Base-by-base conservation (phyloP, 805 yeast genomes). In the Wickerhamomyces ciferrii region DNA sequence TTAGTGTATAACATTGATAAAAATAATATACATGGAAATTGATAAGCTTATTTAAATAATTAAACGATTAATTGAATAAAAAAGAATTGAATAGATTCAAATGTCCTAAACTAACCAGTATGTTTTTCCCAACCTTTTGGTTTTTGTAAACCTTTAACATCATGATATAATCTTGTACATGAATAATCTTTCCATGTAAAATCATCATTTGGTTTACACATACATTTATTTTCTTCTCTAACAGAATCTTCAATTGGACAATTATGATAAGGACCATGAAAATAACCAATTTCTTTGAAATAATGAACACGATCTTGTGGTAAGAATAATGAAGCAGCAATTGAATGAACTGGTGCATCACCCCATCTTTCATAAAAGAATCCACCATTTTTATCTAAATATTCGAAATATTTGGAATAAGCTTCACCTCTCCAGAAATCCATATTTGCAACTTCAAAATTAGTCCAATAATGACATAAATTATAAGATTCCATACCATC, bases 291-390 rank as follows among this genome's bases (percentile, higher is more conserved):
- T 59, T 88, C 96, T 49, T 79, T 84, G 62, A 90, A 90, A 74
- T 84, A 81, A 60, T 89, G 96, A 43, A 89, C 68, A 59, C 83
- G 71, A 50, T 78, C 81, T 62, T 76, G 79, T 45, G 85, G 80
- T 64, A 87, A 62, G 69, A 89, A 86, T 53, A 89, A 69, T 5
- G 94, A 71, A 19, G 87, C 96, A 29, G 94, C 96, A 58, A 88
- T 82, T 6, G 95, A 85, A 66, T 88, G 96, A 43, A 88, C 84
- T 32, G 96, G 96, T 24, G 96, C 96, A 66, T 88, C 96, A 56
- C 96, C 96, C 96, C 96, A 87, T 67, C 96, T 77, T 71, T 86
- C 90, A 65, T 88, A 89, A 70, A 85, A 89, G 70, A 89, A 89
- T n/a, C 96, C 96, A 63, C 96, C 96, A 15, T 84, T 78, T 51